Percentiles rank a stretch among this genome's conserved stretches.
Conservation (phyloP, 257 asterid genomes). For the Scutellaria baicalensis region DNA sequence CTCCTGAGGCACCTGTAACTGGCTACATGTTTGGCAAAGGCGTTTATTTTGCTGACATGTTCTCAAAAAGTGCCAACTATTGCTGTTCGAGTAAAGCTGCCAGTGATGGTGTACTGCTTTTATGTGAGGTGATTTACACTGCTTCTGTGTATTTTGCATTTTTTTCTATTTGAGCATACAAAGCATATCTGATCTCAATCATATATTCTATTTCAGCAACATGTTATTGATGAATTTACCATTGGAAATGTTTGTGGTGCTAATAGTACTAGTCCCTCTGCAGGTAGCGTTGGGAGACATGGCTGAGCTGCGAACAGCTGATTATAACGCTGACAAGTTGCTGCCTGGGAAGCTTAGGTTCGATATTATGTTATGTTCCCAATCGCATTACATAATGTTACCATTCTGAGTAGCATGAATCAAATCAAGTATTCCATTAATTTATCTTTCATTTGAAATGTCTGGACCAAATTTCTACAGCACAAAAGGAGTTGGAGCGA, state of each 20-base stretch:
- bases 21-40: conserved; percentile 99
- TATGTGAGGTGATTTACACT: conserved; percentile 61
- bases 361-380: neutral
- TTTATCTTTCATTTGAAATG: neutral
- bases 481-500: conserved; percentile 84
- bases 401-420: neutral
- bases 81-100: conserved; percentile 46
- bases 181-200: neutral
- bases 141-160: neutral
- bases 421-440: neutral
- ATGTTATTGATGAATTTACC: neutral
- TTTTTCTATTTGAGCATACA: neutral
- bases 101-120: conserved; percentile 64
- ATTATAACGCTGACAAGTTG: conserved; percentile 69
- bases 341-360: conserved; percentile 87
- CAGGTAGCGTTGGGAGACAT: conserved; percentile 97
- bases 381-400: neutral
- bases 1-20: conserved; percentile 92
- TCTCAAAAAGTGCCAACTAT: conserved; percentile 94
- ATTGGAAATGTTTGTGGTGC: neutral
- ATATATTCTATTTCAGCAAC: neutral
- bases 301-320: conserved; percentile 60
- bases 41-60: conserved; percentile 97
- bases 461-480: conserved; percentile 26
- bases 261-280: neutral